phyloP scores from a whole-genome alignment of 768 basidiomycete species.

The Suillus paluster region DNA sequence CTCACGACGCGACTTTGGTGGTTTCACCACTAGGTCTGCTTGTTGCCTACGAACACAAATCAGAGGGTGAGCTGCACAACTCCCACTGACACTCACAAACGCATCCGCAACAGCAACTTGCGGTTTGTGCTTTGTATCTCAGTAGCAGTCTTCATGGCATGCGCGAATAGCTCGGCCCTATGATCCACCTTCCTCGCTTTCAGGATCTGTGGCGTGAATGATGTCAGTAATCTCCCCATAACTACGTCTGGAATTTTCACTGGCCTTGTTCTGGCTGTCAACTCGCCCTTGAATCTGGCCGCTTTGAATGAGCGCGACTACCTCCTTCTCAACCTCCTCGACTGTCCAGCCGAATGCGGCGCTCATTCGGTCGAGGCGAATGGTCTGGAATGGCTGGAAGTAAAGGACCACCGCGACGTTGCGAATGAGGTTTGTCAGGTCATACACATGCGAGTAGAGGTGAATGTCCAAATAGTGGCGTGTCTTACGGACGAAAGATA shows the following conservation, averaged over 20 bases:
- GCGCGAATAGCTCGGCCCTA: slow-evolving; percentile 74
- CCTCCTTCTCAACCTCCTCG: slow-evolving; percentile 70
- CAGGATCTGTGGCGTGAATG: slow-evolving; percentile 57
- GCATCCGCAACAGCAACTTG: slow-evolving; percentile 82
- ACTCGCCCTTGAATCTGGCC: slow-evolving; percentile 83
- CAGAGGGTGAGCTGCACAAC: not conserved
- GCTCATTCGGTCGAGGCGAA: slow-evolving; percentile 84
- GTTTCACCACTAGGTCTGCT: slow-evolving; percentile 75
- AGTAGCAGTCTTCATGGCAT: slow-evolving; percentile 72
- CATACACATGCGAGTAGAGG: slow-evolving; percentile 66
- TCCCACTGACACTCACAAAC: slow-evolving; percentile 57
- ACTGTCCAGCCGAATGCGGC: slow-evolving; percentile 83
- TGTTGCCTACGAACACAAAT: slow-evolving; percentile 59
- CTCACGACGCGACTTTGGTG: slow-evolving; percentile 50
- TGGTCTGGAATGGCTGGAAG: slow-evolving; percentile 88
- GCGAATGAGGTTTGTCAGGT: slow-evolving; percentile 70
- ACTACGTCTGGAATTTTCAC: slow-evolving; percentile 2
- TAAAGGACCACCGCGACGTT: slow-evolving; percentile 84
- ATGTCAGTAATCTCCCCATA: not conserved
- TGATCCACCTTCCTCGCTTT: slow-evolving; percentile 81
- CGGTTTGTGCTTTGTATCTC: slow-evolving; percentile 76
- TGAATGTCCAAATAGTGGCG: slow-evolving; percentile 81
- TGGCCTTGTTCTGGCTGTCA: slow-evolving; percentile 88
- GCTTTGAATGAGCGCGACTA: slow-evolving; percentile 77
- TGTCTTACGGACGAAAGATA: slow-evolving; percentile 49